Conservation (phyloP, 2,329 filamentous ascomycete species). For the Alternaria alternata region DNA sequence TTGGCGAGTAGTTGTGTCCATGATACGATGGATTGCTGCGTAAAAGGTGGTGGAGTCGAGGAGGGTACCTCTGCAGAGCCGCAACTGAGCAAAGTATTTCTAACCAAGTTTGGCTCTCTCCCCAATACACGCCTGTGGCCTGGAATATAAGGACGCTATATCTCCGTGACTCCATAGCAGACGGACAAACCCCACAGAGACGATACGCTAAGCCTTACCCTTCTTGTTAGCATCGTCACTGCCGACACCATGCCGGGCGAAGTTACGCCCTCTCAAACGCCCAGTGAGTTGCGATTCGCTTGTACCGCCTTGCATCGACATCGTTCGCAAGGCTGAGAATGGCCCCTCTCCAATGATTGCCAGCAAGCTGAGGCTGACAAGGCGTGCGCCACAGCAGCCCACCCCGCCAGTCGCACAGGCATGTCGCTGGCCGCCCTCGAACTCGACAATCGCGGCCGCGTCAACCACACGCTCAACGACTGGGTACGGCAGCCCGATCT, state of each 20-base stretch:
- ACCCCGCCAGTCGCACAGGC: constrained; percentile 23
- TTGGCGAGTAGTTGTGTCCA: constrained; percentile 13
- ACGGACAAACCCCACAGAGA: constrained; percentile 5
- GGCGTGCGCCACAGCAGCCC: constrained; percentile 22
- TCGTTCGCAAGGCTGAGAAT: constrained; percentile 18
- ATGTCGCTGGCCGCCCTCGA: constrained; percentile 32
- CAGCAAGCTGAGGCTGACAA: constrained; percentile 21
- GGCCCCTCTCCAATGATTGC: constrained; percentile 12
- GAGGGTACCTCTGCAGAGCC: constrained; percentile 18
- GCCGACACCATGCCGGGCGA: constrained; percentile 10
- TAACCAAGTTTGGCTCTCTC: neutral
- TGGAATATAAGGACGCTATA: neutral
- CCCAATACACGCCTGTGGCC: neutral
- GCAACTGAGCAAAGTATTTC: constrained; percentile 5
- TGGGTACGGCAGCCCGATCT: constrained; percentile 40
- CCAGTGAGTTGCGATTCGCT: constrained; percentile 28
- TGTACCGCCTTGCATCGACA: neutral
- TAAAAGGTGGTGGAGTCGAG: neutral
- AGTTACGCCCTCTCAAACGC: constrained; percentile 8
- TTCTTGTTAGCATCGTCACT: constrained; percentile 10
- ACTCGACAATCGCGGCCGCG: constrained; percentile 24
- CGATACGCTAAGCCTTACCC: constrained; percentile 23
- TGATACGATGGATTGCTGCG: constrained; percentile 7
- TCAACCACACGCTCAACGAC: constrained; percentile 22
- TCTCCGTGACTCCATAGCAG: neutral